phyloP scores from a whole-genome alignment of 495 filamentous ascomycete species.

The Trichoderma orchidacearum region DNA sequence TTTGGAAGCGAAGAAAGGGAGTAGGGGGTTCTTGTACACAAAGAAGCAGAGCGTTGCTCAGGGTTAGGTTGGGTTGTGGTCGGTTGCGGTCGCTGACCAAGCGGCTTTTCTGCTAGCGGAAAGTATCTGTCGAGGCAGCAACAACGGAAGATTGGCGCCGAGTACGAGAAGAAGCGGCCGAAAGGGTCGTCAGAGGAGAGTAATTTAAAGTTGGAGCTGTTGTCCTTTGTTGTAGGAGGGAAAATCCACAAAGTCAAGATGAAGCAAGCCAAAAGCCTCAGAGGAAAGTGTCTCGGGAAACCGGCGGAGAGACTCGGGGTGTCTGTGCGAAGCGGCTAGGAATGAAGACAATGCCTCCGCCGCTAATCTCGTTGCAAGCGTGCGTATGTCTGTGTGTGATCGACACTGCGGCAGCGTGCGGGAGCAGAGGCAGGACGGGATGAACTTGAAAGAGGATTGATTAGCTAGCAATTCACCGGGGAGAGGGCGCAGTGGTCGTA shows the following conservation, averaged over 20 bases:
- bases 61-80: no score
- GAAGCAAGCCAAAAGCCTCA: background rate
- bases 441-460: background rate
- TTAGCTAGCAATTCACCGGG: background rate
- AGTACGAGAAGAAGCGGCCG: background rate
- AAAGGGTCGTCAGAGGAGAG: background rate
- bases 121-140: no score
- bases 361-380: no score
- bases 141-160: no score
- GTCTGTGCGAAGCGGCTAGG: background rate
- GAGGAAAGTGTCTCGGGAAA: background rate
- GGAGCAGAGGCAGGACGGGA: no score
- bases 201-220: background rate
- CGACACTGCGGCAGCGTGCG: no score
- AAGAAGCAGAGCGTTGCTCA: no score
- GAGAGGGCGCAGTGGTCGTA: background rate
- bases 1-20: background rate
- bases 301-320: background rate
- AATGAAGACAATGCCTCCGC: background rate
- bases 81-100: no score
- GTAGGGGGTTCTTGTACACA: no score
- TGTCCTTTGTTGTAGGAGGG: background rate
- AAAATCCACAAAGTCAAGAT: background rate
- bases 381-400: no score
- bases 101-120: no score